Conservation (phyloP, 768 basidiomycete species). For the Suillus subalutaceus region DNA sequence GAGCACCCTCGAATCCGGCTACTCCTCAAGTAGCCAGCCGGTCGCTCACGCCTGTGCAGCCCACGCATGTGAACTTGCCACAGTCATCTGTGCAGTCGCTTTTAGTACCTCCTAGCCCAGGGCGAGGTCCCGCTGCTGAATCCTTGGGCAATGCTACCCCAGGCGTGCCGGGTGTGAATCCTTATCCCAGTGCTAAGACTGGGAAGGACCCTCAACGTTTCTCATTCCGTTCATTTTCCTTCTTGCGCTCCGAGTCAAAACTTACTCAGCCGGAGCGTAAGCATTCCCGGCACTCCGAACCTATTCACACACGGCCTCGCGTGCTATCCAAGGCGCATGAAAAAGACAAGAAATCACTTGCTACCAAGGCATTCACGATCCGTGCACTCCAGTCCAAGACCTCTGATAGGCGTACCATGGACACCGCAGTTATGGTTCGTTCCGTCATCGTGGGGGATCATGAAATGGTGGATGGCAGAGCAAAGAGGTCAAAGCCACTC, state of each 20-base stretch:
- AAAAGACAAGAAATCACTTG: slow-evolving; percentile 43
- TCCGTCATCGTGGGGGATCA: slow-evolving; percentile 67
- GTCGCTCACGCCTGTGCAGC: slow-evolving; percentile 10
- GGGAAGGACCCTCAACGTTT: slow-evolving; percentile 43
- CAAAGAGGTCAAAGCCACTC: slow-evolving; percentile 40
- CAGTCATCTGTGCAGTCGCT: slow-evolving; percentile 21
- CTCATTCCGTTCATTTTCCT: slow-evolving; percentile 49
- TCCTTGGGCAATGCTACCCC: slow-evolving; percentile 21
- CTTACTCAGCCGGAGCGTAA: slow-evolving; percentile 37
- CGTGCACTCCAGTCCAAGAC: slow-evolving; percentile 35
- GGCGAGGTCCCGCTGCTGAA: slow-evolving; percentile 4
- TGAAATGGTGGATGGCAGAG: slow-evolving; percentile 33
- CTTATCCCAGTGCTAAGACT: slow-evolving; percentile 9
- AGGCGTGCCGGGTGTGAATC: slow-evolving; percentile 8
- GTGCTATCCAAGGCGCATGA: slow-evolving; percentile 39
- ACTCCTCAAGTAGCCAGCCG: not conserved
- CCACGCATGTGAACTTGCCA: slow-evolving; percentile 16
- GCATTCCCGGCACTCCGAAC: slow-evolving; percentile 9
- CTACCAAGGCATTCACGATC: slow-evolving; percentile 36
- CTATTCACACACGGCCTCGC: slow-evolving; percentile 20
- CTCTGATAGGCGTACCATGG: slow-evolving; percentile 62
- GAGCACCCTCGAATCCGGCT: slow-evolving; percentile 8
- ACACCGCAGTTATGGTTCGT: slow-evolving; percentile 65
- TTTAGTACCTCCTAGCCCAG: slow-evolving; percentile 12
- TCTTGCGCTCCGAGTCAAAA: slow-evolving; percentile 40